Conservation (phyloP, 2,329 filamentous ascomycete species). For the Sporothrix curviconia region DNA sequence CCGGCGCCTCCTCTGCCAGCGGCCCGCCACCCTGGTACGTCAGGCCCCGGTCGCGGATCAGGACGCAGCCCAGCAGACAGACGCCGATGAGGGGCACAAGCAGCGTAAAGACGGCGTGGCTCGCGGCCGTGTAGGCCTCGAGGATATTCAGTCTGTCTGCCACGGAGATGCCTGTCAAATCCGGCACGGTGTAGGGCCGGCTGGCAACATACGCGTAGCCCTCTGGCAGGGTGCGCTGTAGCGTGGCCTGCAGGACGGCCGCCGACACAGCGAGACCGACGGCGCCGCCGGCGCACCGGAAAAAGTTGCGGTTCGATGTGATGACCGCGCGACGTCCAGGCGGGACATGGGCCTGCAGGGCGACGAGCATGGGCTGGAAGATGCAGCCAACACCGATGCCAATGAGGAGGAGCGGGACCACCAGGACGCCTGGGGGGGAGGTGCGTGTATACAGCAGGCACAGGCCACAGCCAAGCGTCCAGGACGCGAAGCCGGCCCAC, state of each 20-base stretch:
- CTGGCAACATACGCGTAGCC: conserved; percentile 21
- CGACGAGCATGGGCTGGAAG: conserved; percentile 33
- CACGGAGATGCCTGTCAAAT: conserved; percentile 9
- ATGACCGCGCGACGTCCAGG: conserved; percentile 32
- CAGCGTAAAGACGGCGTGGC: conserved; percentile 48
- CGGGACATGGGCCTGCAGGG: conserved; percentile 31
- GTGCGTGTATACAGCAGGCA: conserved; percentile 26
- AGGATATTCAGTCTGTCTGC: conserved; percentile 16
- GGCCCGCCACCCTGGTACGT: conserved; percentile 20
- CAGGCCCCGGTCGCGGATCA: conserved; percentile 47
- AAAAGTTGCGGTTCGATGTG: conserved; percentile 34
- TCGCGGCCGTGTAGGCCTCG: conserved; percentile 33
- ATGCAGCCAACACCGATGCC: conserved; percentile 31
- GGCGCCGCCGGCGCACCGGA: conserved; percentile 32
- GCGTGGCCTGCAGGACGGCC: conserved; percentile 27
- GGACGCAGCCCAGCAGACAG: conserved; percentile 43
- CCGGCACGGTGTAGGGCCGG: conserved; percentile 25
- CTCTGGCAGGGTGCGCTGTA: conserved; percentile 16
- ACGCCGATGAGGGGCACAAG: conserved; percentile 47
- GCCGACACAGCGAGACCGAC: conserved; percentile 28
- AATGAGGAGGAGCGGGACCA: conserved; percentile 28
- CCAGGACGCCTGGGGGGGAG: conserved; percentile 24
- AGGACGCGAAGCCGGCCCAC: conserved; percentile 7
- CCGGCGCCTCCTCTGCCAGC: too few relatives aligned
- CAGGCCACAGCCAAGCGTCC: conserved; percentile 26